Percentiles rank a stretch among this genome's conserved stretches.
Conservation (phyloP, 2,329 filamentous ascomycete genomes). For the Ophiocordyceps camponoti-saundersi region DNA sequence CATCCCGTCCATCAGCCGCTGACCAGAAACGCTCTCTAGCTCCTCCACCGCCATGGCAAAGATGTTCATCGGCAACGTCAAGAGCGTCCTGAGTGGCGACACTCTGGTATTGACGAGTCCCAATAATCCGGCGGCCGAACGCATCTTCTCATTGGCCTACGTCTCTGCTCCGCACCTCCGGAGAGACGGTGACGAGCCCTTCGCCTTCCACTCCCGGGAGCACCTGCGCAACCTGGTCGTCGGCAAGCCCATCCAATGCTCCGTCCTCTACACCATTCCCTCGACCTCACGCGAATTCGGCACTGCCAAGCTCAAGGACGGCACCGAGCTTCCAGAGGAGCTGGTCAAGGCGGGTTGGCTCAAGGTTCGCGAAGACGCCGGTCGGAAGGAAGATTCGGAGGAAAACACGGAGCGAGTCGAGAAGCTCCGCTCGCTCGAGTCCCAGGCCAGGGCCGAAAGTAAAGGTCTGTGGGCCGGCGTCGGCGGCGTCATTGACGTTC, state of each 20-base stretch:
- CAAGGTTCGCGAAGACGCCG: slow-evolving; percentile 86
- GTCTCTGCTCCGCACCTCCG: slow-evolving; percentile 75
- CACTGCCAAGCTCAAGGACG: slow-evolving; percentile 57
- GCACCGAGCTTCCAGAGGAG: slow-evolving; percentile 62
- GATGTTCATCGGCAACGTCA: slow-evolving; percentile 57
- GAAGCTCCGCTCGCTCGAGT: slow-evolving; percentile 60
- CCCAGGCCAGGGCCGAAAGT: slow-evolving; percentile 57
- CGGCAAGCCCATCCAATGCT: slow-evolving; percentile 75
- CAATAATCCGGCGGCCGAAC: slow-evolving; percentile 68
- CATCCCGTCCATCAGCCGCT: background rate
- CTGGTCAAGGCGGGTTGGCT: slow-evolving; percentile 80
- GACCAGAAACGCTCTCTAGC: slow-evolving; percentile 1
- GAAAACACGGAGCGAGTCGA: slow-evolving; percentile 57
- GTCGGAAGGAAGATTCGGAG: slow-evolving; percentile 75
- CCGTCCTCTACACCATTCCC: slow-evolving; percentile 74
- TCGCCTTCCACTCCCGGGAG: slow-evolving; percentile 88
- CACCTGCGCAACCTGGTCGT: slow-evolving; percentile 71
- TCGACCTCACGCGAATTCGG: slow-evolving; percentile 80
- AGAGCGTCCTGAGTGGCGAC: slow-evolving; percentile 88
- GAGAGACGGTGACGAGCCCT: slow-evolving; percentile 83
- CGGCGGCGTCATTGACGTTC: slow-evolving; percentile 53
- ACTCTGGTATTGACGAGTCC: slow-evolving; percentile 71
- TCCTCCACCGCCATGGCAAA: slow-evolving; percentile 26
- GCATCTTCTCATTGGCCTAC: slow-evolving; percentile 78
- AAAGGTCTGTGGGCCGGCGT: slow-evolving; percentile 66